These are phyloP conservation scores for Graphilbum fragrans DNA, from an alignment of 2,329 filamentous ascomycete species.

Conservation along the genomic window DNA sequence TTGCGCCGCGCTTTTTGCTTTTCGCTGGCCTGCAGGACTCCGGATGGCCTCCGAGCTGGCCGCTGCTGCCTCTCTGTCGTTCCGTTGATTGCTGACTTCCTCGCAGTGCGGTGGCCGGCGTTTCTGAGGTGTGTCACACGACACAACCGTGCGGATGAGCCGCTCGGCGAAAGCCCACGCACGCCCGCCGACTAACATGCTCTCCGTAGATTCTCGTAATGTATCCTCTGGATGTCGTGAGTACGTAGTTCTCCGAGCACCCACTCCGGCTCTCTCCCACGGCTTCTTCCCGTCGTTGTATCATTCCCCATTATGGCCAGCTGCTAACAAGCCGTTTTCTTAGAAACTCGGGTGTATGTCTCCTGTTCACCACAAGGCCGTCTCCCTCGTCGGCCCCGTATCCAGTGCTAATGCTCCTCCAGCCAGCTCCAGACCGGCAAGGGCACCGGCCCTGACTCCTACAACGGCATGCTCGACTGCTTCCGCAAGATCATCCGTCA, in stretches of 20 bases:
- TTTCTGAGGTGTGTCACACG: conserved; percentile 68
- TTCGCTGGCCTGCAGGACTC: neutral
- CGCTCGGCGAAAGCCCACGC: neutral
- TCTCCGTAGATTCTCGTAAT: conserved; percentile 67
- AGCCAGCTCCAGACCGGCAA: conserved; percentile 79
- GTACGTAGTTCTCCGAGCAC: conserved; percentile 57
- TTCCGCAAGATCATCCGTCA: conserved; percentile 94
- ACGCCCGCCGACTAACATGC: conserved; percentile 3
- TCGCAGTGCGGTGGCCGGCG: conserved; percentile 78
- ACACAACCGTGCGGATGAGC: neutral
- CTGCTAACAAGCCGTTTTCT: neutral
- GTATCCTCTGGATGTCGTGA: conserved; percentile 96
- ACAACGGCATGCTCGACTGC: conserved; percentile 97
- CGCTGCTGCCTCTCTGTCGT: too few relatives aligned
- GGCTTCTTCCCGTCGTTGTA: neutral
- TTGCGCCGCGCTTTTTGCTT: neutral
- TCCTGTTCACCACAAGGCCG: too few relatives aligned
- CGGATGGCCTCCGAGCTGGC: too few relatives aligned
- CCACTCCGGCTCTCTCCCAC: too few relatives aligned
- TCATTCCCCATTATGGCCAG: too few relatives aligned
- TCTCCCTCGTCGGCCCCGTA: too few relatives aligned
- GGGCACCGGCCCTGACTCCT: conserved; percentile 63
- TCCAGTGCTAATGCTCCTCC: conserved; percentile 3
- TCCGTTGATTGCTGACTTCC: too few relatives aligned
- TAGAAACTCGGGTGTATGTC: conserved; percentile 12